Evolutionary conservation across 2,329 filamentous ascomycete species (phyloP).

Genomic region (Colletotrichum tropicale): DNA sequence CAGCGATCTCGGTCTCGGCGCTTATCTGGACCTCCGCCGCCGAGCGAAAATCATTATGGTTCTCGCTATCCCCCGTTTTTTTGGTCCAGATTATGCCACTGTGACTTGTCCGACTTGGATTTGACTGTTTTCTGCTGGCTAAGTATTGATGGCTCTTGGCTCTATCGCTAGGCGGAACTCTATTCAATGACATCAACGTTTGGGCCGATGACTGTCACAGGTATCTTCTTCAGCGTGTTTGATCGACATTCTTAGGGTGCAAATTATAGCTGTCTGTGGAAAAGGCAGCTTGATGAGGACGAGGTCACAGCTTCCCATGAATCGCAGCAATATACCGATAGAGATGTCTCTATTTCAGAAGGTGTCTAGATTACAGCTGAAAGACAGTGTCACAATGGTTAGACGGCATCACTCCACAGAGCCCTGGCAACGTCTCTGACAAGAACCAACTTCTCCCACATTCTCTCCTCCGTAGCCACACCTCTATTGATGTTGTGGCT

Average conservation of each 20-base stretch:
- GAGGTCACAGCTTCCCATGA: neutral
- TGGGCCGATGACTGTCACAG: neutral
- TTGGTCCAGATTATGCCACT: neutral
- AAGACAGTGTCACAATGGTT: neutral
- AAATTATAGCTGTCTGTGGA: neutral
- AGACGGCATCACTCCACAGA: conserved; percentile 58
- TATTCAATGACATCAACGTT: neutral
- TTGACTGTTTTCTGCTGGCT: neutral
- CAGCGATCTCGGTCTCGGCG: neutral
- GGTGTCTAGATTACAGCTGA: neutral
- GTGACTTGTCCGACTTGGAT: neutral
- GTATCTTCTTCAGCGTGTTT: neutral
- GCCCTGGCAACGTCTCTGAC: conserved; percentile 75
- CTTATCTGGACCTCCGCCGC: neutral
- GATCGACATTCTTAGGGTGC: neutral
- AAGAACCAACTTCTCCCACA: conserved; percentile 74
- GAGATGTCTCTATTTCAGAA: neutral
- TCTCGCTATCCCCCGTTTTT: neutral
- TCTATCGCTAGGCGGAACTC: neutral
- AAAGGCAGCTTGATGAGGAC: neutral
- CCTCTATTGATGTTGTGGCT: conserved; percentile 73
- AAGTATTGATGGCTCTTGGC: neutral
- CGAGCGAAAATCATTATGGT: neutral
- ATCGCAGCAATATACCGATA: neutral
- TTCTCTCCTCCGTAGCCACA: conserved; percentile 68